Base-by-base conservation (phyloP, 768 basidiomycete genomes). In the Tricholomella constricta region DNA sequence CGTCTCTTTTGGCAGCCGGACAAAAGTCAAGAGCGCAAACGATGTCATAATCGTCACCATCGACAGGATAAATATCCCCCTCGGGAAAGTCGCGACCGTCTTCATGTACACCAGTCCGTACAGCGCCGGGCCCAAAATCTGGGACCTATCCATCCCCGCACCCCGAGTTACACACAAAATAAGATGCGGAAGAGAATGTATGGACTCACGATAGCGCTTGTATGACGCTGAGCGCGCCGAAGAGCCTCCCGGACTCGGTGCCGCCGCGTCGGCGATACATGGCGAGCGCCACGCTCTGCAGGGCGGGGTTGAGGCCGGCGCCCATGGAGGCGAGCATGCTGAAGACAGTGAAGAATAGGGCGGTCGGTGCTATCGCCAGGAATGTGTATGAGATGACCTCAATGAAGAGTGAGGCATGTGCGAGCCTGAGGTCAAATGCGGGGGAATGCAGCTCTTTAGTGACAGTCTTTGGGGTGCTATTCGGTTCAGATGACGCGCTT, bases 181-280 rank as follows among this genome's bases (percentile, higher is more conserved):
- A 19, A 46, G 46, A 38, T 17, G 36, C 19, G 17, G 3, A 36
- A 6, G 8, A 41, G 38, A 25, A 25, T 17, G 32, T 37, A 40
- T 37, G 26, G 12, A 69, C 71, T 14, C 55, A 86, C 83, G 84
- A 76, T 9, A 92, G 63, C 5, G 88, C 83, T 55, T 88, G 82
- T 3, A 92, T 58, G 25, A 94, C 88, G 51, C 86, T 84, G 52
- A 94, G 59, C 3, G 84, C 91, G 11, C 91, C 94, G 62, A 94
- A 94, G 15, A 97, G 73, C 60, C 74, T 78, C 2, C 92, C 94
- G 11, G 78, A 73, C 62, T 93, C 88, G 12, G 74, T 75, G 2
- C 84, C 80, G 1, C 79, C 80, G 17, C 73, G 71, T n/a, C 69
- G 69, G 25, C 71, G 70, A 55, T 86, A 89, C 40, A 90, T 63